Evolutionary conservation across 768 basidiomycete genomes (phyloP), one percentile per base, ranked within the genome.

Genomic region (Suillus bovinus): DNA sequence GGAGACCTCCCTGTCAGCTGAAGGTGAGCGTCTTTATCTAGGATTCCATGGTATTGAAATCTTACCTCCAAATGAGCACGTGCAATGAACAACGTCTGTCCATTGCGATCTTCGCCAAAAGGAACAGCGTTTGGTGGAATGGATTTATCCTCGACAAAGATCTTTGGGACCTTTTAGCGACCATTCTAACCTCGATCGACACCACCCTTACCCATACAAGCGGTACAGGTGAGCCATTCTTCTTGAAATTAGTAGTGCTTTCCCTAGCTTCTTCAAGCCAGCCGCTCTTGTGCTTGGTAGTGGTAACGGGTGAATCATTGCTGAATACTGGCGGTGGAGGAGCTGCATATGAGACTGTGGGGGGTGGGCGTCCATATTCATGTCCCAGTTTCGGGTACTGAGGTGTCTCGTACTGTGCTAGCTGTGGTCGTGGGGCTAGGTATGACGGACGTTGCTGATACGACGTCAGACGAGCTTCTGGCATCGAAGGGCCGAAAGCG

Each of bases 51-150:
- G 16, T 34, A 4, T 2, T 9, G n/a, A 31, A 33, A 3, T 7
- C 29, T 29, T 3, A 29, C 33, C 52, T 27, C 13, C 10, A 72
- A 58, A 50, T 66, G 54, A 14, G 73, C 71, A 17, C 72, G 65
- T 41, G 69, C 71, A 39, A 72, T 46, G 42, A 74, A 72, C 44
- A 71, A 66, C 31, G 73, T 29, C 10, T 22, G 66, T 3, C 72
- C 72, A 41, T 63, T 68, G 57, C 64, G 65, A 13, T 66, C 68
- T 49, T 73, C 72, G 24, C 69, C 64, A 20, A 73, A 61, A 22
- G 72, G 72, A 4, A 72, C 65, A 11, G 73, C 73, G 62, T 73
- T 56, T 53, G 71, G 70, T 10, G 72, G 72, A 55, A 72, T 69
- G 13, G 68, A 41, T 34, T 74, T 73, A 38, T 72, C 73, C 8